Conservation (phyloP, 805 yeast genomes). For the Ogataea sp. region DNA sequence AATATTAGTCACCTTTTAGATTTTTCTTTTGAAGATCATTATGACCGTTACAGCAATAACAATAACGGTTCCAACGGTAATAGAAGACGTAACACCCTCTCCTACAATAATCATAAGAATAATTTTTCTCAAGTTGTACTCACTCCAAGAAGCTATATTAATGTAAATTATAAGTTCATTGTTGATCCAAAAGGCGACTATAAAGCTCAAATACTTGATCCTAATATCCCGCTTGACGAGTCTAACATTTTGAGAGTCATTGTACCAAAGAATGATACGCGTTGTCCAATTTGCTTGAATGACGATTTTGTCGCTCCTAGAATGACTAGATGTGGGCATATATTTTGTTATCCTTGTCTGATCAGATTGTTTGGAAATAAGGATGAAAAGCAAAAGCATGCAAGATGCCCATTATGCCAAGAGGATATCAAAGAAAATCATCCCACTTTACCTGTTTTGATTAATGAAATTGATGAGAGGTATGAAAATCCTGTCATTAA, state of each 20-base stretch:
- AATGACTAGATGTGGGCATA: conserved; percentile 93
- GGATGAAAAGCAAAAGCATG: conserved; percentile 34
- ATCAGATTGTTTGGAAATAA: conserved; percentile 58
- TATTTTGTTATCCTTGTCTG: conserved; percentile 78
- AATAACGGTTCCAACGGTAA: too few species aligned
- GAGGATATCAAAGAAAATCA: conserved; percentile 43
- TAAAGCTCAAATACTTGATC: conserved; percentile 54
- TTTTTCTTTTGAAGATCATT: conserved; percentile 37
- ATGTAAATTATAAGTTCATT: conserved; percentile 77
- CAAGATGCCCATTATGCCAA: conserved; percentile 78
- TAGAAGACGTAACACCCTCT: too few species aligned
- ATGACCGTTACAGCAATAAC: conserved; percentile 12
- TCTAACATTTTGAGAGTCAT: conserved; percentile 60
- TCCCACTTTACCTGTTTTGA: conserved; percentile 59
- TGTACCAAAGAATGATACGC: conserved; percentile 55
- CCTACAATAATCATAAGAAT: conserved; percentile 13
- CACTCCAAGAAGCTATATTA: conserved; percentile 62
- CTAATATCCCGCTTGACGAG: conserved; percentile 64
- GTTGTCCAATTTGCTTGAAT: conserved; percentile 87
- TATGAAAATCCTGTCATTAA: conserved; percentile 52
- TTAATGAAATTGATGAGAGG: conserved; percentile 40
- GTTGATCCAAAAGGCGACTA: conserved; percentile 59
- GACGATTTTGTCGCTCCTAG: conserved; percentile 87
- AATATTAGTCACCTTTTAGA: conserved; percentile 59
- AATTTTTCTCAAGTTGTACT: conserved; percentile 31